Base-by-base conservation (phyloP, 352 stramenopile species). In the Thraustotheca clavata region DNA sequence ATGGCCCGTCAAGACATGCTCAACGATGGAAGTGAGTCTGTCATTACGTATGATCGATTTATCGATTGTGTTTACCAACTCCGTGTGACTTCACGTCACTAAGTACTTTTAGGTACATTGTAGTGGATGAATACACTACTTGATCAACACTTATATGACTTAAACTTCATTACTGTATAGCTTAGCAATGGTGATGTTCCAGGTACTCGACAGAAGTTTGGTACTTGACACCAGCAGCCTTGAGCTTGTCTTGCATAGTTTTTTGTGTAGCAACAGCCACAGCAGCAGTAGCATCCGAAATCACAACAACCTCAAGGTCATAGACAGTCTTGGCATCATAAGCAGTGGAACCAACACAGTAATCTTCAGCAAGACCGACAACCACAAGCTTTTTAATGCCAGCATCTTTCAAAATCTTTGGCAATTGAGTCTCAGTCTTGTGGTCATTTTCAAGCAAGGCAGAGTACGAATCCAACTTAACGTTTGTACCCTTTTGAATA, bases 1-100 rank as follows among this genome's bases (percentile, higher is more conserved):
- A 98, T 98, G 94, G 96, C 95, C 40, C 94, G 96, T 65, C 93
- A 96, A 48, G 80, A 93, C 63, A 72, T 90, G 14, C 71, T 67
- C 16, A 73, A 76, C 48, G 87, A 78, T 27, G 76, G 76, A 62
- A 14, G 40, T 20, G 79, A 88, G 26, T 78, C 73, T 62, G 76
- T 73, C 60, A 88, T 93, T 52, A 86, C 84, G 20, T 84, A 77
- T 63, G 70, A 79, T 40, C 80, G 82, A 52, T 88, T 93, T 66
- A 85, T 93, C 67, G 84, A 93, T 46, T 90, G 79, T 68, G 82
- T 82, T 32, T 90, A 91, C 74, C 87, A 86, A 69, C 90, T 93
- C 50, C 68, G 61, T 57, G 73, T 81, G 29, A 83, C 75, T 36
- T 29, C 46, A 40, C 29, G 6, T 11, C 8, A 50, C 1, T 59